Evolutionary conservation across 495 filamentous ascomycete genomes (phyloP).

Genomic region (Xylaria castorea): DNA sequence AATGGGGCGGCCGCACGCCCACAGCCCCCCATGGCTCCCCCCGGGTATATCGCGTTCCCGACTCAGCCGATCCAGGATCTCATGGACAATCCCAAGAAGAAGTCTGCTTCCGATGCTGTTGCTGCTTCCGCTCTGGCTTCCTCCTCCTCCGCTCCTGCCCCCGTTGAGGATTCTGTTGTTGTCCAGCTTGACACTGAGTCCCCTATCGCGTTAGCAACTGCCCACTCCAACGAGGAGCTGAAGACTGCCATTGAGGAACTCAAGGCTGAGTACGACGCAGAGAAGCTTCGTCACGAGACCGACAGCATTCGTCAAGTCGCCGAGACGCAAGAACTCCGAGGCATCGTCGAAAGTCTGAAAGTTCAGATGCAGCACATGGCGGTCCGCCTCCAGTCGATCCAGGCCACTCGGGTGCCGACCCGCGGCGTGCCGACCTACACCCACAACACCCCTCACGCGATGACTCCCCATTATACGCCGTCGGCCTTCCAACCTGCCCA

Average conservation of each 20-base stretch:
- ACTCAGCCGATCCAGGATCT: background rate
- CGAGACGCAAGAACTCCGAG: background rate
- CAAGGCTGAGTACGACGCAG: background rate
- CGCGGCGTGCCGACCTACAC: background rate
- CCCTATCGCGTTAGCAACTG: background rate
- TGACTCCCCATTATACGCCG: background rate
- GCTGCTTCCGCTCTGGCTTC: background rate
- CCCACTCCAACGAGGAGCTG: background rate
- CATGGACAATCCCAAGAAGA: slow-evolving; percentile 4
- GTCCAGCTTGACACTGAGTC: background rate
- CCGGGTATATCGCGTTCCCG: background rate
- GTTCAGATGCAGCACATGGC: background rate
- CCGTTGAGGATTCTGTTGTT: no score
- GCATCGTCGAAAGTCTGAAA: background rate
- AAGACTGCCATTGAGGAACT: background rate
- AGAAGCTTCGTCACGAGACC: background rate
- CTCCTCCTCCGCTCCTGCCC: background rate
- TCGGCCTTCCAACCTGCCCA: background rate
- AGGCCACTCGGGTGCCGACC: background rate
- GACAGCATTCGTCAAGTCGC: background rate
- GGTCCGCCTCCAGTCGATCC: background rate
- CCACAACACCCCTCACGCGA: background rate
- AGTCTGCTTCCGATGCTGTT: background rate
- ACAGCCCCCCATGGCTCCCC: background rate
- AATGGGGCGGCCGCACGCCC: background rate